These are phyloP conservation scores for Paralagenidium karlingii DNA, from an alignment of 352 stramenopile species.

Conservation along the genomic window DNA sequence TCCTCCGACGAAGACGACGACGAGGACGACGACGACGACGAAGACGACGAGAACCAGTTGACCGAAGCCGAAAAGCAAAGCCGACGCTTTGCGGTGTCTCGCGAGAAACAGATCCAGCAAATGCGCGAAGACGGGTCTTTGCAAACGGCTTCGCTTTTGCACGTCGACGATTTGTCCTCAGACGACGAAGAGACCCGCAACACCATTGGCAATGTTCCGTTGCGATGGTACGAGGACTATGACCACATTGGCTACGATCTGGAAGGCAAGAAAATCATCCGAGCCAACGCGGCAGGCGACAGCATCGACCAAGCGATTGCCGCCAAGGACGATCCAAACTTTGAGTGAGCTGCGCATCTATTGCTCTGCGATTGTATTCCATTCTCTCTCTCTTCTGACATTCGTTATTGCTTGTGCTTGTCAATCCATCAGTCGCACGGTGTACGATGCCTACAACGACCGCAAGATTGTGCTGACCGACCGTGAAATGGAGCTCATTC, in stretches of 20 bases:
- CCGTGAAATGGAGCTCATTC: constrained; percentile 96
- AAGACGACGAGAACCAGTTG: constrained; percentile 57
- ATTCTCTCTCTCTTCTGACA: background rate
- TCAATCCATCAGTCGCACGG: constrained; percentile 84
- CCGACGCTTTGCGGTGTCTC: constrained; percentile 53
- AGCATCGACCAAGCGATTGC: constrained; percentile 81
- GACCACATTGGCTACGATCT: constrained; percentile 99
- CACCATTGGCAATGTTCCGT: constrained; percentile 96
- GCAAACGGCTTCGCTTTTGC: constrained; percentile 78
- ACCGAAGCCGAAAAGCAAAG: constrained; percentile 75
- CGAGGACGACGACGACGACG: constrained; percentile 32
- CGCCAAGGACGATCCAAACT: constrained; percentile 88
- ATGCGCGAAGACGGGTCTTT: constrained; percentile 81
- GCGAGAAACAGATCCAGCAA: constrained; percentile 62
- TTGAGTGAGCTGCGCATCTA: constrained; percentile 46
- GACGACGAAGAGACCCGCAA: constrained; percentile 96
- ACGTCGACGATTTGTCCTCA: constrained; percentile 97
- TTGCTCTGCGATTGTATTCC: background rate
- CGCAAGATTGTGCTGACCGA: constrained; percentile 94
- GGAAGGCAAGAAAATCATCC: constrained; percentile 94
- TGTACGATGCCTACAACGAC: constrained; percentile 99
- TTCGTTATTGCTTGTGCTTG: constrained; percentile 5
- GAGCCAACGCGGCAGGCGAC: constrained; percentile 77
- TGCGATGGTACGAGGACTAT: constrained; percentile 99
- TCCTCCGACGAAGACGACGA: constrained; percentile 55